These are phyloP conservation scores for Ceratocystis cacaofunesta DNA, from an alignment of 2,329 filamentous ascomycete genomes.

Conservation along the genomic window DNA sequence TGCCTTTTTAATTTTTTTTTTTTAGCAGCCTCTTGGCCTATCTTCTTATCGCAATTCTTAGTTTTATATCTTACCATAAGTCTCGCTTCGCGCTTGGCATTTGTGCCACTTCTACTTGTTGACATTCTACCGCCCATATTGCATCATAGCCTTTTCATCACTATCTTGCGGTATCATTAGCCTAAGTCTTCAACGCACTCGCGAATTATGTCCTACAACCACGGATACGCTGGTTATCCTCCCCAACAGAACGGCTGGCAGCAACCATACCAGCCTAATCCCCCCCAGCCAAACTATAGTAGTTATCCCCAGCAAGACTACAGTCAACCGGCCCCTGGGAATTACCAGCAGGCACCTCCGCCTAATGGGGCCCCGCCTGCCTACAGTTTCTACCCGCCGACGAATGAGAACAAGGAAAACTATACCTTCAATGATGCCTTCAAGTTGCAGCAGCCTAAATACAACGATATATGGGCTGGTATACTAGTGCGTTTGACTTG, in stretches of 20 bases:
- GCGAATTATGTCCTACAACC: slow-evolving; percentile 12
- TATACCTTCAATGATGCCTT: slow-evolving; percentile 65
- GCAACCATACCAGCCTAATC: slow-evolving; percentile 22
- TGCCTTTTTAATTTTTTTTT: not conserved
- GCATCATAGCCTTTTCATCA: not conserved
- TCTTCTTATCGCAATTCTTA: not conserved
- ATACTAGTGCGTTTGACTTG: slow-evolving; percentile 41
- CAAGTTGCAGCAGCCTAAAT: slow-evolving; percentile 70
- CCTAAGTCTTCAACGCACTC: not conserved
- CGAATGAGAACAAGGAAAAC: slow-evolving; percentile 31
- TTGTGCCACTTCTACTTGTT: not conserved
- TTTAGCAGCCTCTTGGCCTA: not conserved
- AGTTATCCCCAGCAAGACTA: slow-evolving; percentile 18
- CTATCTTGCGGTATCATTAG: not conserved
- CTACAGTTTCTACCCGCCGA: slow-evolving; percentile 27
- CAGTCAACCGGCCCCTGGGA: slow-evolving; percentile 11
- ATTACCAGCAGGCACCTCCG: slow-evolving; percentile 22
- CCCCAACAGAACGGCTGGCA: slow-evolving; percentile 21
- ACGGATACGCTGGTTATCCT: slow-evolving; percentile 16
- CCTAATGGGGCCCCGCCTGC: slow-evolving; percentile 23
- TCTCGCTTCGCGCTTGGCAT: not conserved
- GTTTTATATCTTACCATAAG: not conserved
- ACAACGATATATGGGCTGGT: slow-evolving; percentile 80
- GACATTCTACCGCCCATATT: not conserved
- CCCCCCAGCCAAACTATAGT: slow-evolving; percentile 19